Evolutionary conservation across 2,329 filamentous ascomycete species (phyloP).

Genomic region (Penicillium sp.): DNA sequence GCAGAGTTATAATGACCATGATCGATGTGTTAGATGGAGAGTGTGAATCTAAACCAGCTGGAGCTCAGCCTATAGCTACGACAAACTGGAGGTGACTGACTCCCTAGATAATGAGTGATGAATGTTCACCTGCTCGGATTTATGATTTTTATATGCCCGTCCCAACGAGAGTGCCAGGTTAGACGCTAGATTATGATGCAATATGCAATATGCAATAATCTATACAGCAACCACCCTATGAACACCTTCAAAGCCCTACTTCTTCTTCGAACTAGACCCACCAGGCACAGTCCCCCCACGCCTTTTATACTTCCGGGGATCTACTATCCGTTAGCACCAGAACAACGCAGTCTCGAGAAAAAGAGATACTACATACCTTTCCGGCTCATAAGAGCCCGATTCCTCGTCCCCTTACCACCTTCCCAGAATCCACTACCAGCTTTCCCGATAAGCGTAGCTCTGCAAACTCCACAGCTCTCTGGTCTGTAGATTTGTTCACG

Average conservation of each 20-base stretch:
- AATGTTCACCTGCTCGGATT: not conserved
- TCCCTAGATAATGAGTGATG: not conserved
- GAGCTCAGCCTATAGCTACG: not conserved
- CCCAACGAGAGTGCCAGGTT: not conserved
- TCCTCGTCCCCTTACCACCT: conserved; percentile 81
- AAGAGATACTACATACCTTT: conserved; percentile 58
- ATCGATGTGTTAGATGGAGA: not conserved
- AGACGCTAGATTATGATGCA: not conserved
- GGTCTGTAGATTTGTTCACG: conserved; percentile 80
- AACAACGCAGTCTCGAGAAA: not conserved
- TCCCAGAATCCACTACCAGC: conserved; percentile 79
- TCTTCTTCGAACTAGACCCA: conserved; percentile 40
- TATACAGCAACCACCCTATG: not conserved
- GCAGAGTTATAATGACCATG: not conserved
- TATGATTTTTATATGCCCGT: not conserved
- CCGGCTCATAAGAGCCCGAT: conserved; percentile 72
- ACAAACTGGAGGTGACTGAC: too few species aligned
- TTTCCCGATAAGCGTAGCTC: conserved; percentile 71
- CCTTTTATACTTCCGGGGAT: conserved; percentile 74
- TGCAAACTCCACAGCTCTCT: conserved; percentile 77
- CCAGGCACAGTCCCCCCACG: conserved; percentile 52
- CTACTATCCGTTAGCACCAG: conserved; percentile 41
- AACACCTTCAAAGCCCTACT: conserved; percentile 21
- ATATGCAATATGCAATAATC: not conserved
- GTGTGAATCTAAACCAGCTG: not conserved